Evolutionary conservation across 805 yeast genomes (phyloP), one percentile per base, ranked within the genome.

Genomic region (Suhomyces xylopsoci): DNA sequence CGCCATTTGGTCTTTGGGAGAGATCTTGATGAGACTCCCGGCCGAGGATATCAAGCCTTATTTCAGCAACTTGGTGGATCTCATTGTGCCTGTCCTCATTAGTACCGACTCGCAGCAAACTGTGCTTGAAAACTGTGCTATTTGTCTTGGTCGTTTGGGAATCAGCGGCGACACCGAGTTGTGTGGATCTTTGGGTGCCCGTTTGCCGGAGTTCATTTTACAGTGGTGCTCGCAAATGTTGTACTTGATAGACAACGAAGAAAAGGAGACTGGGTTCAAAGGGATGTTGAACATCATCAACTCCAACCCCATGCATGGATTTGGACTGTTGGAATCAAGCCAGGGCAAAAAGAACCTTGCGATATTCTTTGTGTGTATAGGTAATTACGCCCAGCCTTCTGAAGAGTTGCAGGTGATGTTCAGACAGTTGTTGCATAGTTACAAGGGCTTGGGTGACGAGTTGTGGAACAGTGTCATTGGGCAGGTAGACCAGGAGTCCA

Each of bases 1-100:
- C 68, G 94, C 98, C 1, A 84, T 90, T 48, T 94, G 99, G 99
- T 82, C 97, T 1, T 71, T 88, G 12, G 98, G 99, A 44, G 96
- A 94, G 66, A 82, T 94, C 28, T 78, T 90, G 3, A 74, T 91
- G 62, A 80, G 88, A 51, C 62, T 81, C 14, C 66, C 79, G 2
- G 67, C 67, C 19, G 73, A 76, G 1, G 74, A 76, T 40, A 59
- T 85, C 55, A 71, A 70, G 43, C 84, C 83, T 14, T 86, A 80
- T 62, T 66, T 85, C 45, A 70, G 67, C 38, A 83, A 82, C 55
- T 68, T 87, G 56, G 73, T 84, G 55, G 77, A 74, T 43, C 67
- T 84, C 20, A 68, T 89, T 51, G 80, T 87, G 14, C 83, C 85
- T 7, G 77, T 86, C n/a, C 66, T 89, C 46, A 76, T 80, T 55